phyloP scores from a whole-genome alignment of 2,329 filamentous ascomycete species.

The Pyrenophora teres region DNA sequence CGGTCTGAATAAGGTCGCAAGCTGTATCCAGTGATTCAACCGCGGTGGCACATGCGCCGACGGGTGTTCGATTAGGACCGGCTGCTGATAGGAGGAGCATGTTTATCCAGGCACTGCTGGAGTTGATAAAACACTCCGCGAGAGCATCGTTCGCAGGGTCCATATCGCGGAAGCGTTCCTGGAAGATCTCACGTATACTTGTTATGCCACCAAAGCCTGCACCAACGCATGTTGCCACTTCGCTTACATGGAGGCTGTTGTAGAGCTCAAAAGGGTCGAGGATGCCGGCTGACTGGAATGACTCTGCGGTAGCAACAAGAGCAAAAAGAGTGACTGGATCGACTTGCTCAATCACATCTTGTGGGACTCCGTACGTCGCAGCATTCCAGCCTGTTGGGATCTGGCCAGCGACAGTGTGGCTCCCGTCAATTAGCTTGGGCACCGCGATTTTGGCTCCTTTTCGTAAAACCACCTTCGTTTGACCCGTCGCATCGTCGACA shows the following conservation, averaged over 20 bases:
- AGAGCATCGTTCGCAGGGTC: conserved; percentile 98
- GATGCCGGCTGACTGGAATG: conserved; percentile 88
- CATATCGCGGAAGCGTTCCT: conserved; percentile 94
- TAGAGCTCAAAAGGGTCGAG: conserved; percentile 99
- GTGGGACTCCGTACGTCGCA: conserved; percentile 92
- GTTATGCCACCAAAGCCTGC: conserved; percentile 96
- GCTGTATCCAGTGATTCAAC: conserved; percentile 98
- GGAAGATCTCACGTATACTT: conserved; percentile 96
- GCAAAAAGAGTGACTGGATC: conserved; percentile 96
- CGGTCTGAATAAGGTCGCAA: conserved; percentile 97
- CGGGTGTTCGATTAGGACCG: conserved; percentile 96
- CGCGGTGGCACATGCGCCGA: conserved; percentile 94
- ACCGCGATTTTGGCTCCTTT: conserved; percentile 95
- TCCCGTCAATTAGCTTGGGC: conserved; percentile 95
- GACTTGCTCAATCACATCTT: conserved; percentile 97
- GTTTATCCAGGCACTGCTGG: conserved; percentile 99
- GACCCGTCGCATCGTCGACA: conserved; percentile 88
- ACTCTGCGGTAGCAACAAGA: conserved; percentile 89
- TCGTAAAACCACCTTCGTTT: conserved; percentile 91
- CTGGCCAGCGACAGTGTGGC: conserved; percentile 95
- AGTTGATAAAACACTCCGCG: conserved; percentile 99
- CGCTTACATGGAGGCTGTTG: conserved; percentile 97
- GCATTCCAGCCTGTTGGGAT: conserved; percentile 97
- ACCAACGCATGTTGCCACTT: conserved; percentile 97
- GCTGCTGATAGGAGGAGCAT: conserved; percentile 98